Base-by-base conservation (phyloP, 2,329 filamentous ascomycete genomes). In the Fusarium neocosmosporiellum region DNA sequence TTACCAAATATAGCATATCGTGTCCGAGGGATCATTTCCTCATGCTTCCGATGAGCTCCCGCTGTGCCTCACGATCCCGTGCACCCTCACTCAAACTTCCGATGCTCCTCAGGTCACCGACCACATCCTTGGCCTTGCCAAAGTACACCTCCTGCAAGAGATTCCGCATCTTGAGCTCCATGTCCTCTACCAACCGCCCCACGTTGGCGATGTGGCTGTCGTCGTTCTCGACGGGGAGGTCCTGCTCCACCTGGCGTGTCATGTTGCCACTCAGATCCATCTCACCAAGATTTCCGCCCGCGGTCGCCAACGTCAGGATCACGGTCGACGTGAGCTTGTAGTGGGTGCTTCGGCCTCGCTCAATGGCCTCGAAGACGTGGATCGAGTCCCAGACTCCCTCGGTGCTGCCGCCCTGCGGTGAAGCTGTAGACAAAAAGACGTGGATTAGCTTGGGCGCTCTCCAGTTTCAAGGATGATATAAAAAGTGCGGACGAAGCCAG, bases 161-260 rank as follows among this genome's bases (percentile, higher is more conserved):
- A 83, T 99, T 99, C 74, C 96, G 91, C 96, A 99, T 98, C 88
- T 98, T 98, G 81, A 98, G 90, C 86, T 99, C 96, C 96, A 99
- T 98, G 83, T 99, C 96, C 87, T 99, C 96, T 60, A 99, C 95
- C 80, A 99, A 88, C 73, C 92, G 89, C 66, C 96, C 96, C 69
- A 98, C 94, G 83, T 99, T 99, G 77, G 93, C 94, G 77, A 99
- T 96, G 86, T 99, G 96, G 82, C 93, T 94, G 76, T 93, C 92
- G 83, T 98, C 96, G 78, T 92, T 93, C 76, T 97, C 94, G 39
- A 98, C 94, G 10, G 94, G 90, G 81, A 98, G 87, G 83, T 98
- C 95, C 79, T 93, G 91, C 86, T 99, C 96, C 60, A 98, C 91
- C 87, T 99, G 96, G 70, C 96, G 91, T 67, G 96, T 98, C 95